Evolutionary conservation across 208 protist species (phyloP).

Genomic region (Wallacemonas collosoma): DNA sequence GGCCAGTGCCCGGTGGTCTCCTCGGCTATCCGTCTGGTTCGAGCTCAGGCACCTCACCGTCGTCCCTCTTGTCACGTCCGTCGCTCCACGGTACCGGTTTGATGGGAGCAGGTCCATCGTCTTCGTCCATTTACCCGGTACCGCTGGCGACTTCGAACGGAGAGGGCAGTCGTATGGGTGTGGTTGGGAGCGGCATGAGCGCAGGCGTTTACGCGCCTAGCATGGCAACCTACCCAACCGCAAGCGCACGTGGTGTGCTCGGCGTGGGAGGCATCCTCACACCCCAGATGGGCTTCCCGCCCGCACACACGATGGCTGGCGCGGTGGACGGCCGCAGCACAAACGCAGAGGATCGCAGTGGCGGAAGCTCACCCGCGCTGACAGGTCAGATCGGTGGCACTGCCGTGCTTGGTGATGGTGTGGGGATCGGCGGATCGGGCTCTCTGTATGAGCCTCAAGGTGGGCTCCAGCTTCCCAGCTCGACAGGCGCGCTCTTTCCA

Average conservation of each 20-base stretch:
- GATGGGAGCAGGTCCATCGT: background rate
- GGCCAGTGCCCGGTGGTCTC: background rate
- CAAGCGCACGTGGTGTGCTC: background rate
- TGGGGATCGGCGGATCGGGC: background rate
- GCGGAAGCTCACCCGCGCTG: background rate
- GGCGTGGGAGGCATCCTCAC: background rate
- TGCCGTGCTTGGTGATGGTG: no score
- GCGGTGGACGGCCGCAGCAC: background rate
- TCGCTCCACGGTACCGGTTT: background rate
- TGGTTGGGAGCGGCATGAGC: background rate
- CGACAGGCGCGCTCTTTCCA: background rate
- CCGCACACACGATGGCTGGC: background rate
- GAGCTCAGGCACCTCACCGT: conserved; percentile 3
- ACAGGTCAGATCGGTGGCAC: background rate
- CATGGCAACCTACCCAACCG: background rate
- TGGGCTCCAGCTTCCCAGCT: background rate
- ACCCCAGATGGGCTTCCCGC: background rate
- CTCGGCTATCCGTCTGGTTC: background rate
- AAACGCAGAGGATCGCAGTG: background rate
- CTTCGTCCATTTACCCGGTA: conserved; percentile 10
- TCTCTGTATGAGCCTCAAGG: background rate
- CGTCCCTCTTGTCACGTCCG: background rate
- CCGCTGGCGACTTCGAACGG: background rate
- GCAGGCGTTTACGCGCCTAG: background rate
- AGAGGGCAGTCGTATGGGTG: background rate